Base-by-base conservation (phyloP, 2,329 filamentous ascomycete genomes). In the Ilyonectria mors-panacis region DNA sequence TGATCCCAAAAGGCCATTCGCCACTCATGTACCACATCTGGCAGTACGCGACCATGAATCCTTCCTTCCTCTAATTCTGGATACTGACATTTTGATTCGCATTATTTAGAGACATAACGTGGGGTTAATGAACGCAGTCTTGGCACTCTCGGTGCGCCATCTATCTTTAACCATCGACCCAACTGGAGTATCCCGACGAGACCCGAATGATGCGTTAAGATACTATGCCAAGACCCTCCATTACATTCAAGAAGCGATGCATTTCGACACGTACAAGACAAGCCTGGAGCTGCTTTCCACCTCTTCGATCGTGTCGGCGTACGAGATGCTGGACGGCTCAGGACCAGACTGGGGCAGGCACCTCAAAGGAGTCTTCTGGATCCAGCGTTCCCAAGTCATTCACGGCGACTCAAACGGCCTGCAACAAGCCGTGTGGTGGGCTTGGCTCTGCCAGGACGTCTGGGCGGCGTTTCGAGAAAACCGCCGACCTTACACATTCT, bases 351-450 rank as follows among this genome's bases (percentile, higher is more conserved):
- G 89, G 89, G 86, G 91, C 71, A 80, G 87, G 2, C 89, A 91
- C 73, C 79, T 91, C 1, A 87, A 90, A 73, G 89, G 89, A 1
- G 87, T 90, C 2, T 91, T 91, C 73, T 91, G 88, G 87, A 91
- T 91, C 47, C 89, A 91, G 69, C 81, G 88, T 12, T 88, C 85
- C 3, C 88, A 89, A 65, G 83, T 89, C 48, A 88, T 89, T 55
- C 83, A 91, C 65, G 89, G 88, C 2, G 87, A 87, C 59, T 87
- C 84, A 1, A 85, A 85, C 1, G 87, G 88, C 0, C 77, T 91
- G 0, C 82, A 86, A 37, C 85, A 87, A 68, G 86, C 88, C 0
- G 86, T 88, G 0, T 91, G 89, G 89, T 92, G 89, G 89, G 85
- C 86, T 1, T 91, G 89, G 89, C 79, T 91, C 4, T 82, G 88